A percentile compares a stretch with the other conserved stretches of the same genome.
Evolutionary conservation across 805 yeast genomes (phyloP).

Genomic region (Kodamaea jinghongensis): DNA sequence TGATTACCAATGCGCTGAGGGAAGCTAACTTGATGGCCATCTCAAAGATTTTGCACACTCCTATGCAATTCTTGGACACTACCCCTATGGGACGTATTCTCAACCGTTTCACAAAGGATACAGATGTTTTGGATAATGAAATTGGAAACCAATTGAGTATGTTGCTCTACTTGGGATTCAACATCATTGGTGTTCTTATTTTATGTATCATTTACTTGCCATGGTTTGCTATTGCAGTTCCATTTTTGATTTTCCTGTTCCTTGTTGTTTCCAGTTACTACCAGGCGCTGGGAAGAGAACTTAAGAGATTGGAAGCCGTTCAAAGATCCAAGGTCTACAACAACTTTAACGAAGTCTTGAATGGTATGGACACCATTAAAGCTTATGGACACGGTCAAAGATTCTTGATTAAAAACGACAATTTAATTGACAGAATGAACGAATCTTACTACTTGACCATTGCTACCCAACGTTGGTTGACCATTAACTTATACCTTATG

Average conservation of each 20-base stretch:
- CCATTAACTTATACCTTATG: conserved; percentile 55
- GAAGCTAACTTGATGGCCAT: conserved; percentile 62
- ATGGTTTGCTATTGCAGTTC: conserved; percentile 67
- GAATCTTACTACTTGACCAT: conserved; percentile 62
- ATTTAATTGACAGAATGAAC: conserved; percentile 56
- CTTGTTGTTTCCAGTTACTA: conserved; percentile 50
- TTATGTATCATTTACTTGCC: conserved; percentile 69
- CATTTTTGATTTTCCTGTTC: conserved; percentile 47
- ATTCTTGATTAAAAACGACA: conserved; percentile 48
- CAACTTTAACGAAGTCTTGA: conserved; percentile 66
- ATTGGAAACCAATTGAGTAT: conserved; percentile 66
- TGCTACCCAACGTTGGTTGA: conserved; percentile 73
- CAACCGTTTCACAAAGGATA: conserved; percentile 84
- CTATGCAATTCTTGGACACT: conserved; percentile 80
- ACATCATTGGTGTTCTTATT: conserved; percentile 60
- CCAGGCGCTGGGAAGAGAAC: conserved; percentile 70
- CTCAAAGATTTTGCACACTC: conserved; percentile 62
- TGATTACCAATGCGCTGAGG: conserved; percentile 52
- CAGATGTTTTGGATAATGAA: conserved; percentile 80
- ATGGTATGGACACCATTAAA: conserved; percentile 65
- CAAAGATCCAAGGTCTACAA: conserved; percentile 69
- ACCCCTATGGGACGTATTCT: conserved; percentile 89
- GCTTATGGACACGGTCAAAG: conserved; percentile 48
- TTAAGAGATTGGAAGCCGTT: conserved; percentile 72
- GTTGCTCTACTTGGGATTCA: conserved; percentile 51